Conservation (phyloP, 805 yeast genomes). For the Cyberlindnera amylophila region DNA sequence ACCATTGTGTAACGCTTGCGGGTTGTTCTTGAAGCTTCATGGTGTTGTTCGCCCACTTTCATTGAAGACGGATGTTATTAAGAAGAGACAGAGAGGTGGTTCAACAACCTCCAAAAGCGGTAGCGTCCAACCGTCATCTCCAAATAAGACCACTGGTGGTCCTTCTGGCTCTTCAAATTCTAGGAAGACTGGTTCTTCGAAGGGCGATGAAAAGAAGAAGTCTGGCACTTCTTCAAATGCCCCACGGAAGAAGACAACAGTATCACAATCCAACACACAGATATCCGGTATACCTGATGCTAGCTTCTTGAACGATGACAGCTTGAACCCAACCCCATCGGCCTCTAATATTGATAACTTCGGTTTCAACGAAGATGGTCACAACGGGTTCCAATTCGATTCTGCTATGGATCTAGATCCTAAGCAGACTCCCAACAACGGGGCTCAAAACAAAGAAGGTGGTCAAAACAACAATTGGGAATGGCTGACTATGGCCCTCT, state of each 20-base stretch:
- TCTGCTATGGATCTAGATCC: constrained; percentile 12
- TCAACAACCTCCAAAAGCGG: constrained; percentile 24
- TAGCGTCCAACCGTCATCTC: constrained; percentile 19
- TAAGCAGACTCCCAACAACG: background rate
- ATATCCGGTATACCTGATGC: background rate
- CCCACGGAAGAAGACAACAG: constrained; percentile 7
- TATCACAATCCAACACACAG: background rate
- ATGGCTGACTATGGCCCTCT: constrained; percentile 28
- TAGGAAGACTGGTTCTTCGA: background rate
- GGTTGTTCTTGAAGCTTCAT: constrained; percentile 83
- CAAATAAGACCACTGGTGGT: constrained; percentile 8
- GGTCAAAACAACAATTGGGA: constrained; percentile 27
- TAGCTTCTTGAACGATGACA: background rate
- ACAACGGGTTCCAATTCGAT: constrained; percentile 14
- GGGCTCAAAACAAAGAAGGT: background rate
- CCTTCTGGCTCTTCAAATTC: no score
- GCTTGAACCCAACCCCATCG: background rate
- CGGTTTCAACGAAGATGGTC: constrained; percentile 9
- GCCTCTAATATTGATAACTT: constrained; percentile 4
- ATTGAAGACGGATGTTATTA: constrained; percentile 86
- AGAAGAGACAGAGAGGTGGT: constrained; percentile 73
- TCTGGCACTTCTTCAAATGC: constrained; percentile 3
- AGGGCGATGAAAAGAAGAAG: constrained; percentile 9
- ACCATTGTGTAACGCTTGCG: constrained; percentile 95
- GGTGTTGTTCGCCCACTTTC: constrained; percentile 94